Base-by-base conservation (phyloP, 768 basidiomycete species). In the Mycena galericulata region DNA sequence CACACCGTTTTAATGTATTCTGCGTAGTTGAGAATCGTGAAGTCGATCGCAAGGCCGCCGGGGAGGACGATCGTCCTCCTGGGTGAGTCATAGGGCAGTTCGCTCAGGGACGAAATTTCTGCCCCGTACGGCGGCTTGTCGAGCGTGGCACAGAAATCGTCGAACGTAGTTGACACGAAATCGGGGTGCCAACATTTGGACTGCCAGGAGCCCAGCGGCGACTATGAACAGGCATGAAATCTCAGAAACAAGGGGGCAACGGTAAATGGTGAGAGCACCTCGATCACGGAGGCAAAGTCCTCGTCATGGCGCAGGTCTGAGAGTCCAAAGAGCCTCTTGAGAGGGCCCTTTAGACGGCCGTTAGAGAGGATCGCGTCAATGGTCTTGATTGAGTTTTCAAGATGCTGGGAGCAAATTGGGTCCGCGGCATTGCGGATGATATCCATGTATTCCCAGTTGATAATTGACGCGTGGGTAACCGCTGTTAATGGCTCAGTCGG, bases 381-480 rank as follows among this genome's bases (percentile, higher is more conserved):
- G 7, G 84, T 82, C 32, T 79, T 65, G 65, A 94, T 85, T 9
- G 90, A 77, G 30, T 85, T 84, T 72, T 88, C 84, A 34, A 94
- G 80, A 70, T 88, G 87, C 11, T 74, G 72, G 7, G 89, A 86
- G 76, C 92, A 95, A 41, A 78, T 82, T 0, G 86, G 84, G 72
- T 93, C 88, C 4, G 92, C 91, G 27, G 87, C 90, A 17, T 80
- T 83, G 56, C 92, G 87, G 70, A 93, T 92, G 73, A 97, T 85
- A 43, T 95, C 93, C 85, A 90, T 91, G 79, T 97, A 98, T 78
- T 97, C 89, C 89, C 95, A 95, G 73, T 92, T 94, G 69, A 88
- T 82, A 36, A 96, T 79, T 10, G 88, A 78, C 3, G 97, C 96
- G 73, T 97, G 95, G 0, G 94, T 97, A 9, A 98, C 97, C 34